These are phyloP conservation scores for Zizania palustris DNA, from an alignment of 202 grass and related monocot species.

Conservation along the genomic window DNA sequence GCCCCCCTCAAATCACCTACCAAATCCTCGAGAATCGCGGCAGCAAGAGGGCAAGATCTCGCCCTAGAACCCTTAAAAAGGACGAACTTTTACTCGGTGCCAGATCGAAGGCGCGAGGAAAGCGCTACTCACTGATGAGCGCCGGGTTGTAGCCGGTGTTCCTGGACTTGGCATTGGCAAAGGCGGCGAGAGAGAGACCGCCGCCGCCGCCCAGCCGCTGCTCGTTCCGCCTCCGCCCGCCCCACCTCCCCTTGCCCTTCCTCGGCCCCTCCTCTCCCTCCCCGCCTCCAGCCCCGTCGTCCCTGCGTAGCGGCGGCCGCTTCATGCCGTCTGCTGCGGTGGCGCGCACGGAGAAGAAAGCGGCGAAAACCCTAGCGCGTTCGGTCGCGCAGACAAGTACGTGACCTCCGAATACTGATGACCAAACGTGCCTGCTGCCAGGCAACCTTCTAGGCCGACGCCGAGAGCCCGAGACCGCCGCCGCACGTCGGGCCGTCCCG, in stretches of 20 bases:
- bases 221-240: conserved; percentile 63
- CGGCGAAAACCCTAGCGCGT: conserved; percentile 36
- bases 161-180: conserved; percentile 74
- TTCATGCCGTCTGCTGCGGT: conserved; percentile 34
- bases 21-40: neutral
- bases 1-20: neutral
- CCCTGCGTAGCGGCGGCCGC: conserved; percentile 23
- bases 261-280: conserved; percentile 14
- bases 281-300: neutral
- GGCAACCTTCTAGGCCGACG: too few species aligned
- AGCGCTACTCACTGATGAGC: conserved; percentile 58
- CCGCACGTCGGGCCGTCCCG: too few species aligned
- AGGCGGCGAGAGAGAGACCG: conserved; percentile 79
- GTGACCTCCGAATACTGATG: too few species aligned
- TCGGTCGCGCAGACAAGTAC: neutral
- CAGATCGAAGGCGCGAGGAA: neutral
- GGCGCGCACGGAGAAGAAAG: neutral
- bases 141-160: conserved; percentile 76
- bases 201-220: conserved; percentile 70
- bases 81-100: neutral
- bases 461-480: too few species aligned
- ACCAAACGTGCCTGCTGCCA: too few species aligned
- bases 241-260: conserved; percentile 48
- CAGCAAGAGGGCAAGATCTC: neutral
- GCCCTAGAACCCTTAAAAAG: neutral